These are phyloP conservation scores for Ophiostoma sp. DNA, from an alignment of 2,329 filamentous ascomycete genomes.

Conservation along the genomic window DNA sequence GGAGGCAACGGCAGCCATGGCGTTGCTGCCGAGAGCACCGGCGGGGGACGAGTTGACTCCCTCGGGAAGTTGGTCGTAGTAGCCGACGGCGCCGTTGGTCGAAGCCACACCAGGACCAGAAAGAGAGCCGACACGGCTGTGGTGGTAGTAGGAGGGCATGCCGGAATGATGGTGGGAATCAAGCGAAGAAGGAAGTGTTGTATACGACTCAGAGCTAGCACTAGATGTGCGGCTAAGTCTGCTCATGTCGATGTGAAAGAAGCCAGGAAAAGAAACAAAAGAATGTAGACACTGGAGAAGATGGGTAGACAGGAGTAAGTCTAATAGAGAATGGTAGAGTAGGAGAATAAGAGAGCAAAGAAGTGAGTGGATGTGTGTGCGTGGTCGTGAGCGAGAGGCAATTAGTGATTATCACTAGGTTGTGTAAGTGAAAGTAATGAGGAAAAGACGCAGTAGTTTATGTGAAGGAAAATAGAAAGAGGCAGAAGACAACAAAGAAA, in stretches of 20 bases:
- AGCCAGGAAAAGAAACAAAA: background rate
- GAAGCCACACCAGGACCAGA: conserved; percentile 16
- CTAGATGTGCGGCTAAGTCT: conserved; percentile 36
- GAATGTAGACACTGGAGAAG: background rate
- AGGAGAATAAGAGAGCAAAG: background rate
- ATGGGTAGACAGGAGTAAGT: background rate
- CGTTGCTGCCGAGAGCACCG: background rate
- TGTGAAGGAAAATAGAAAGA: background rate
- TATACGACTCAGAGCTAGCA: conserved; percentile 34
- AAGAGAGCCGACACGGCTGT: conserved; percentile 29
- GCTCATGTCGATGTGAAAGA: conserved; percentile 33
- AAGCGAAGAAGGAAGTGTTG: conserved; percentile 31
- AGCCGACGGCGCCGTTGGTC: conserved; percentile 27
- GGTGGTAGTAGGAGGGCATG: conserved; percentile 40
- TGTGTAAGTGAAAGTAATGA: background rate
- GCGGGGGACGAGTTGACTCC: conserved; percentile 31
- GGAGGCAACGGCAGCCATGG: conserved; percentile 28
- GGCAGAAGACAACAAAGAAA: background rate
- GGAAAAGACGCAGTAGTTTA: background rate
- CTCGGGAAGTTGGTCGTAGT: conserved; percentile 37
- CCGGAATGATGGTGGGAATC: conserved; percentile 27
- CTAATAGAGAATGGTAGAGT: background rate
- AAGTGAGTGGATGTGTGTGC: conserved; percentile 4
- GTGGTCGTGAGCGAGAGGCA: conserved; percentile 7
- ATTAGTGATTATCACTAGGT: conserved; percentile 13